Percentiles rank a stretch among this genome's conserved stretches.
Evolutionary conservation across 108 stramenopile genomes (phyloP).

Genomic region (Fistulifera pelliculosa): DNA sequence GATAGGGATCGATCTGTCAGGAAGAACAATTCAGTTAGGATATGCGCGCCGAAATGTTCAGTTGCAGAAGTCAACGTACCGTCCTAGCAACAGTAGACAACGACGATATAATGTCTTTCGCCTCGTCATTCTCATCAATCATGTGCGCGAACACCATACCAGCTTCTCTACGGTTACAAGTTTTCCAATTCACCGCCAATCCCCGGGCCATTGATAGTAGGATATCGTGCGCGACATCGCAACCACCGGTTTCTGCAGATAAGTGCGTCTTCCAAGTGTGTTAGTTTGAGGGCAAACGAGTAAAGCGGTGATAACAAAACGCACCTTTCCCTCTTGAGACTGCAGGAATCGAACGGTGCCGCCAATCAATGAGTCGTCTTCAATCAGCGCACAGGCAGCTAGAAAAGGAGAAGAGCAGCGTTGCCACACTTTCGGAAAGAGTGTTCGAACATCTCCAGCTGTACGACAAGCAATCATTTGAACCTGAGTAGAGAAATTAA

Average conservation of each 20-base stretch:
- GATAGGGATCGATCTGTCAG: slow-evolving; percentile 5
- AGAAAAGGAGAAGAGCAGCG: slow-evolving; percentile 46
- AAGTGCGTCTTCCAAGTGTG: slow-evolving; percentile 20
- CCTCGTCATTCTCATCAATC: slow-evolving; percentile 32
- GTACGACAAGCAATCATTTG: slow-evolving; percentile 38
- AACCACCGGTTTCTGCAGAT: slow-evolving; percentile 19
- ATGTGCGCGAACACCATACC: slow-evolving; percentile 62
- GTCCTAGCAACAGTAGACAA: slow-evolving; percentile 47
- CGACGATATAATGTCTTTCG: slow-evolving; percentile 33
- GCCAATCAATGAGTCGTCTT: slow-evolving; percentile 54
- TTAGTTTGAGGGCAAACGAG: not conserved
- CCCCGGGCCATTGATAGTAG: slow-evolving; percentile 60
- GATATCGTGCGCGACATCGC: slow-evolving; percentile 2
- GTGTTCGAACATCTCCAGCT: slow-evolving; percentile 51
- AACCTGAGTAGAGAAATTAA: slow-evolving; percentile 40
- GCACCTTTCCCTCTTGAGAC: slow-evolving; percentile 31
- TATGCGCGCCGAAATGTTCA: slow-evolving; percentile 1
- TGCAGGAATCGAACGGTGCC: slow-evolving; percentile 56
- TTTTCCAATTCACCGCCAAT: slow-evolving; percentile 53
- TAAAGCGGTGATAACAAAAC: not conserved
- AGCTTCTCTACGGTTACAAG: slow-evolving; percentile 73
- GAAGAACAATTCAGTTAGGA: not conserved
- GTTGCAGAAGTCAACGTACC: slow-evolving; percentile 13
- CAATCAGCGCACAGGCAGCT: slow-evolving; percentile 42
- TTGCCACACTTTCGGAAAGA: slow-evolving; percentile 57